Percentiles rank a stretch among this genome's conserved stretches.
These are phyloP conservation scores for Phytophthora agathidicida DNA, from an alignment of 352 stramenopile species.

Conservation along the genomic window DNA sequence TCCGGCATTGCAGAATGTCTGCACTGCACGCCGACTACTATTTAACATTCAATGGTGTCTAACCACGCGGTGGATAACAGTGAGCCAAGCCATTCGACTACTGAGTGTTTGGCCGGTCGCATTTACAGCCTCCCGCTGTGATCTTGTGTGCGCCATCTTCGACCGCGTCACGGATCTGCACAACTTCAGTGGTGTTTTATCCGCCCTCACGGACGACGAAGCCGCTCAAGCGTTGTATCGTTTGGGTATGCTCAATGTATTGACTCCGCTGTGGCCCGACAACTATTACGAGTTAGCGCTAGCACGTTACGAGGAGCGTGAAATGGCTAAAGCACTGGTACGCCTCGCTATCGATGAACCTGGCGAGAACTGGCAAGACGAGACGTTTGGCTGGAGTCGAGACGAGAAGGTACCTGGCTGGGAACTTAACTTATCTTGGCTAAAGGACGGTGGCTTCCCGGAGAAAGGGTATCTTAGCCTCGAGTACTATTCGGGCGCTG, in stretches of 20 bases:
- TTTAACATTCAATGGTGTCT: constrained; percentile 81
- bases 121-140: constrained; percentile 55
- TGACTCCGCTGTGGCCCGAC: constrained; percentile 68
- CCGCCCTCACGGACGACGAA: constrained; percentile 61
- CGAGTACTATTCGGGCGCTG: constrained; percentile 80
- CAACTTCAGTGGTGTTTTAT: constrained; percentile 71
- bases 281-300: constrained; percentile 84
- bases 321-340: constrained; percentile 75
- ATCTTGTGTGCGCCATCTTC: constrained; percentile 75
- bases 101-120: constrained; percentile 54
- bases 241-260: constrained; percentile 77
- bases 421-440: constrained; percentile 83
- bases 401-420: constrained; percentile 81
- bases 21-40: constrained; percentile 59
- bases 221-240: constrained; percentile 65
- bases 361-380: constrained; percentile 80
- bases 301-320: constrained; percentile 71
- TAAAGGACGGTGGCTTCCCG: constrained; percentile 78
- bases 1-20: constrained; percentile 24
- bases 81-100: constrained; percentile 59
- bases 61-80: constrained; percentile 70
- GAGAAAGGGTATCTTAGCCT: constrained; percentile 79
- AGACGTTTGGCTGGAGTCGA: constrained; percentile 80
- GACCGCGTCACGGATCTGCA: constrained; percentile 70
- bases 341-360: constrained; percentile 81